Conservation (phyloP, 768 basidiomycete genomes). For the Chalciporus pseudorubinellus region DNA sequence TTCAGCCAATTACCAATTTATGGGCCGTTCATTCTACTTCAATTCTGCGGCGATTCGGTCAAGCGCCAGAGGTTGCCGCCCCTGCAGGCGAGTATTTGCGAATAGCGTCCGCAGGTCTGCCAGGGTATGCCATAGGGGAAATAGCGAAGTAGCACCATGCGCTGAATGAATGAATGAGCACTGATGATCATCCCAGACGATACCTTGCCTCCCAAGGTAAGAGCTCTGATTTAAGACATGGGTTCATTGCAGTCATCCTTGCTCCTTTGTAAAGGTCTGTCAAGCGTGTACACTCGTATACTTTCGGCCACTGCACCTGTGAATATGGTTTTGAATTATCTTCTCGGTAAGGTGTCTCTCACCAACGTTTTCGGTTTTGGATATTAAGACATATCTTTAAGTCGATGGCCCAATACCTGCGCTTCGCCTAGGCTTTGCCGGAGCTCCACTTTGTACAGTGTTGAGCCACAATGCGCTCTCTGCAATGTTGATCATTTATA, state of each 20-base stretch:
- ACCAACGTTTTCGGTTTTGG: not conserved
- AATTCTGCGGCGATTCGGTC: constrained; percentile 37
- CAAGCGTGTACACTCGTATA: constrained; percentile 18
- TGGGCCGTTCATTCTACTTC: constrained; percentile 29
- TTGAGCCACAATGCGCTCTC: constrained; percentile 27
- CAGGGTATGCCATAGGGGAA: constrained; percentile 44
- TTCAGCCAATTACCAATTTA: constrained; percentile 23
- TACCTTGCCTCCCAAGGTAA: constrained; percentile 6
- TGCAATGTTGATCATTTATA: constrained; percentile 19
- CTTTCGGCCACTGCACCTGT: constrained; percentile 24
- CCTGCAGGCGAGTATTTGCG: constrained; percentile 41
- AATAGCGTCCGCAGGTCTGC: constrained; percentile 40
- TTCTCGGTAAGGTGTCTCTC: constrained; percentile 18
- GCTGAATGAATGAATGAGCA: not conserved
- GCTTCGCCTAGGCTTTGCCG: constrained; percentile 24
- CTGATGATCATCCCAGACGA: constrained; percentile 17
- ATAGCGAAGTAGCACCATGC: constrained; percentile 34
- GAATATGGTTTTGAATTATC: constrained; percentile 24
- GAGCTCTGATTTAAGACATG: not conserved
- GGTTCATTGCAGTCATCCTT: not conserved
- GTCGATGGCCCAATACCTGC: constrained; percentile 27
- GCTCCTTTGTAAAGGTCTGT: constrained; percentile 17
- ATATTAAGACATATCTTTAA: constrained; percentile 1
- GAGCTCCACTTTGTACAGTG: constrained; percentile 28
- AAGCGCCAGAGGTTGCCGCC: constrained; percentile 39